These are phyloP conservation scores for Mycena filopes DNA, from an alignment of 768 basidiomycete species.

Conservation along the genomic window DNA sequence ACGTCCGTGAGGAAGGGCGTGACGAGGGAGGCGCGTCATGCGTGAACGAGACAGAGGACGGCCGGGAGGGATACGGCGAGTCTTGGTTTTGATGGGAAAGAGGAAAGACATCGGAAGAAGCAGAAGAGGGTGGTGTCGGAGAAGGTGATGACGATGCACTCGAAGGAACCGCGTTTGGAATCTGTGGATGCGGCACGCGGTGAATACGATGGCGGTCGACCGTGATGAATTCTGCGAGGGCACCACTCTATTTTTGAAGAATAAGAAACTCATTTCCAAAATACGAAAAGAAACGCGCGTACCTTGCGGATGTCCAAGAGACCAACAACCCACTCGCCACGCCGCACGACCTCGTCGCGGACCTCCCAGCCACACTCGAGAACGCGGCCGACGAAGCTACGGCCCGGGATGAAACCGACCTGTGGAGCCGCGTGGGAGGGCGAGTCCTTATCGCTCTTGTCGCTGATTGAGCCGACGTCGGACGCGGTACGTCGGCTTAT, in stretches of 20 bases:
- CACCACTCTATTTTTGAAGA: conserved; percentile 69
- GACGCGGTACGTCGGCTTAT: conserved; percentile 33
- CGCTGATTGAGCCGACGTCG: conserved; percentile 25
- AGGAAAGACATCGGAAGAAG: conserved; percentile 14
- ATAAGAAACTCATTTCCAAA: conserved; percentile 16
- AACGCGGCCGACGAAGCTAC: conserved; percentile 87
- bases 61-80: conserved; percentile 31
- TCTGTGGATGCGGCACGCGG: conserved; percentile 72
- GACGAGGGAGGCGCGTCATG: conserved; percentile 16
- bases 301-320: conserved; percentile 85
- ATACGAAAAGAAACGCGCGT: conserved; percentile 30
- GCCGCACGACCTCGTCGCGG: conserved; percentile 67
- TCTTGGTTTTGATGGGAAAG: conserved; percentile 19
- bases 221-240: conserved; percentile 89
- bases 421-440: conserved; percentile 40
- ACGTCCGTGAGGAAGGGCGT: conserved; percentile 14
- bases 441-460: conserved; percentile 34
- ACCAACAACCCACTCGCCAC: conserved; percentile 91
- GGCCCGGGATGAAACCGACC: conserved; percentile 87
- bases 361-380: conserved; percentile 88
- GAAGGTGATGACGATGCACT: conserved; percentile 33
- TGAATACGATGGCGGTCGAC: conserved; percentile 83
- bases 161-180: conserved; percentile 2
- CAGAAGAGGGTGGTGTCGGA: conserved; percentile 36
- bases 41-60: conserved; percentile 33